Percentiles rank a stretch among this genome's conserved stretches.
Evolutionary conservation across 495 filamentous ascomycete species (phyloP).

Genomic region (Xylaria intraflava): DNA sequence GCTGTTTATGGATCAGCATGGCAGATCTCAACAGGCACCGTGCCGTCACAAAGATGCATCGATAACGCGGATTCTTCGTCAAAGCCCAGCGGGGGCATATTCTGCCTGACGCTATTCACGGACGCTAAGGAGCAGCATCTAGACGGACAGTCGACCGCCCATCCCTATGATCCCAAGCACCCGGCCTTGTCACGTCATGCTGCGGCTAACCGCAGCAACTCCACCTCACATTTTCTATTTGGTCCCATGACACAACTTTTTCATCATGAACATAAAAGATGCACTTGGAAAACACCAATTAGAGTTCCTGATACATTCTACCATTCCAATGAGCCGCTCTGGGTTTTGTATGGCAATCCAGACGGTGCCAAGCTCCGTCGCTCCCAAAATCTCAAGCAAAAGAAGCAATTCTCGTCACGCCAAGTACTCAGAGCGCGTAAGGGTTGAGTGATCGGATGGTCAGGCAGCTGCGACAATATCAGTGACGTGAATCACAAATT

Average conservation of each 20-base stretch:
- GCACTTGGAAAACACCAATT: neutral
- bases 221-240: slow-evolving; percentile 3
- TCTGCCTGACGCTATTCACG: slow-evolving; percentile 2
- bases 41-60: neutral
- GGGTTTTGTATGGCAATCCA: slow-evolving; percentile 14
- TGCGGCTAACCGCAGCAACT: neutral
- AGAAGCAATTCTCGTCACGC: slow-evolving; percentile 11
- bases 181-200: neutral
- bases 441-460: slow-evolving; percentile 97
- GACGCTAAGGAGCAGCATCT: neutral
- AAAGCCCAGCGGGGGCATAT: neutral
- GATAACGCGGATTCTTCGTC: neutral
- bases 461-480: slow-evolving; percentile 62
- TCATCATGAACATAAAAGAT: neutral
- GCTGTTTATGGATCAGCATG: neutral
- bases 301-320: slow-evolving; percentile 7
- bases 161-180: neutral
- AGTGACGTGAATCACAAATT: slow-evolving; percentile 15
- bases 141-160: neutral
- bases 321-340: neutral
- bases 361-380: slow-evolving; percentile 4
- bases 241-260: slow-evolving; percentile 8
- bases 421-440: slow-evolving; percentile 64
- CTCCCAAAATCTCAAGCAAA: slow-evolving; percentile 2
- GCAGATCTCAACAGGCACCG: neutral